Base-by-base conservation (phyloP, 2,329 filamentous ascomycete species). In the Penicillium crustosum region DNA sequence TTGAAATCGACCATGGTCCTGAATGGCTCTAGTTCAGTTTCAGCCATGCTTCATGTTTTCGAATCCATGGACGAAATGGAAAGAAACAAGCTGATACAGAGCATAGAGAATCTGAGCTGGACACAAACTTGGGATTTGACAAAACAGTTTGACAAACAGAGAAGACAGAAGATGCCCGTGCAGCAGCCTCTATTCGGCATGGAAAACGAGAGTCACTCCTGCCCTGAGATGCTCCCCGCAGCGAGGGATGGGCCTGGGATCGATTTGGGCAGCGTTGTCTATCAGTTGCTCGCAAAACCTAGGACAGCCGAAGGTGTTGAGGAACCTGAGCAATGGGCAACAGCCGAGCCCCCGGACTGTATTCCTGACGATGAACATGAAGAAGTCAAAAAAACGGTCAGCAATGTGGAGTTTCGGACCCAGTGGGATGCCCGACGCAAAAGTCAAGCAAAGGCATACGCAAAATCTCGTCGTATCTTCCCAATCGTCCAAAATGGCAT, bases 201-300 rank as follows among this genome's bases (percentile, higher is more conserved):
- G 55, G 49, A 53, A 27, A 33, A 53, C 13, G 55, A 57, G 35
- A 27, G 21, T n/a, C 25, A 44, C 29, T 45, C 55, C 7, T 58
- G 61, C 33, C 66, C 64, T 8, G 66, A 70, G 42, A 39, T 55
- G 13, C 62, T 71, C 25, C 39, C 49, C 6, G 64, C 53, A 25
- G 67, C 62, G n/a, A 62, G 69, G 52, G 58, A 69, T 19, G 72
- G 72, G 17, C 66, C 68, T 25, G 72, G 71, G 3, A 63, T 61
- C 0, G 64, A 73, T 47, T 61, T 58, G 15, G 42, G 45, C 8
- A 69, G 69, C 15, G 41, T 56, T 15, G 49, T 68, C 10, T 68
- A 65, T 48, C 25, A 59, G 10, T 33, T 52, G 7, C 62, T 71
- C 21, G 56, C 31, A 19, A 33, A 43, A 6, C 38, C 51, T 4